Percentiles rank a stretch among this genome's conserved stretches.
These are phyloP conservation scores for Drechslera avenae DNA, from an alignment of 2,329 filamentous ascomycete species.

Conservation along the genomic window DNA sequence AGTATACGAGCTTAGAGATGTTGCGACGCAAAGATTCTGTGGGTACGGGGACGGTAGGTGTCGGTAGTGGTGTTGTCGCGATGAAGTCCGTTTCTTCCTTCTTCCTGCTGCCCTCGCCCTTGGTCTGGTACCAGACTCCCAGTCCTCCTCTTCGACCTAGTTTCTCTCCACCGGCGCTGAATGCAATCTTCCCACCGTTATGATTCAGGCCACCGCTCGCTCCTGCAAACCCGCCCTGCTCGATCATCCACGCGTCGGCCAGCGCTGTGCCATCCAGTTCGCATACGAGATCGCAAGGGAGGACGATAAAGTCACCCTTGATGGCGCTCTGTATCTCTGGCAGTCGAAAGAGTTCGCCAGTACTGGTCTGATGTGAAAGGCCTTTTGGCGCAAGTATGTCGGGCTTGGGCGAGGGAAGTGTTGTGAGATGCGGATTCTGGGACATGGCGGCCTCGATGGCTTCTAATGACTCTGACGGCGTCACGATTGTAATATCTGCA, in stretches of 20 bases:
- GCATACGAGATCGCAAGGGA: slow-evolving; percentile 93
- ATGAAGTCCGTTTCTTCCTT: slow-evolving; percentile 93
- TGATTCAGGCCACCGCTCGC: slow-evolving; percentile 58
- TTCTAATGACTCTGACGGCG: slow-evolving; percentile 61
- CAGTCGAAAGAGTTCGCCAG: slow-evolving; percentile 83
- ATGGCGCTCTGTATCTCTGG: slow-evolving; percentile 80
- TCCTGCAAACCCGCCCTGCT: slow-evolving; percentile 70
- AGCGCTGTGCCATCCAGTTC: slow-evolving; percentile 83
- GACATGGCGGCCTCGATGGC: slow-evolving; percentile 73
- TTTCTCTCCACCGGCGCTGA: slow-evolving; percentile 59
- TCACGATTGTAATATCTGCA: slow-evolving; percentile 62
- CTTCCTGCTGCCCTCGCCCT: slow-evolving; percentile 76
- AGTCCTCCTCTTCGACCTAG: slow-evolving; percentile 75
- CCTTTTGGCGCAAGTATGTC: slow-evolving; percentile 76
- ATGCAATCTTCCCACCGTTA: slow-evolving; percentile 51
- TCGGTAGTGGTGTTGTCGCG: slow-evolving; percentile 71
- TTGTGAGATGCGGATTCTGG: slow-evolving; percentile 78
- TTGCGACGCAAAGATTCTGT: slow-evolving; percentile 69
- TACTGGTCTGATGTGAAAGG: slow-evolving; percentile 83
- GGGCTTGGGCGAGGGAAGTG: slow-evolving; percentile 72
- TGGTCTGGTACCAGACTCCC: slow-evolving; percentile 90
- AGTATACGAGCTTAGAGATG: slow-evolving; percentile 80
- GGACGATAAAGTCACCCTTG: slow-evolving; percentile 82
- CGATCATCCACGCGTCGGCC: slow-evolving; percentile 90
- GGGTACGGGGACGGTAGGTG: slow-evolving; percentile 62